A percentile compares a stretch with the other conserved stretches of the same genome.
Conservation (phyloP, 495 filamentous ascomycete species). For the Penicillium flavigenum region DNA sequence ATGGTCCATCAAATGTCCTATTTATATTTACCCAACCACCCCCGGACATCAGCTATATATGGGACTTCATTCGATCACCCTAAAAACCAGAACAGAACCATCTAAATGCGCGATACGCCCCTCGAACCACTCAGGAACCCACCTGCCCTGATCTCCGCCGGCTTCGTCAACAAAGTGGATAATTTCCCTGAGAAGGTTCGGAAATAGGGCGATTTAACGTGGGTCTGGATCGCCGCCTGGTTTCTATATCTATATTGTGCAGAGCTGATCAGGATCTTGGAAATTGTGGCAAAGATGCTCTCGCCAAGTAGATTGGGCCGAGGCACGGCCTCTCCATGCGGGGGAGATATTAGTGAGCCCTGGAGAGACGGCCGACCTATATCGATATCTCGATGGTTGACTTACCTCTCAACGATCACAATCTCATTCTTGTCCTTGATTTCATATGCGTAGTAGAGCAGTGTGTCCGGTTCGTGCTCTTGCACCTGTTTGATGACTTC, state of each 20-base stretch:
- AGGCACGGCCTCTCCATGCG: constrained; percentile 15
- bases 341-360: background rate
- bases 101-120: constrained; percentile 29
- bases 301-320: constrained; percentile 12
- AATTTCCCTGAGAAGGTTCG: constrained; percentile 28
- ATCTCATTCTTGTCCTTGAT: constrained; percentile 33
- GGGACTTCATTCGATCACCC: background rate
- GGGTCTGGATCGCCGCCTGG: constrained; percentile 29
- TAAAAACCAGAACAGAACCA: background rate
- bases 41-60: background rate
- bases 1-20: constrained; percentile 6
- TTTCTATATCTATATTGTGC: constrained; percentile 30
- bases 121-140: constrained; percentile 23
- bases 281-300: constrained; percentile 2
- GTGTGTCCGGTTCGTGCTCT: constrained; percentile 34
- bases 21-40: constrained; percentile 16
- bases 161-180: constrained; percentile 25
- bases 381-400: background rate
- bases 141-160: constrained; percentile 29
- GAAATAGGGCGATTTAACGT: constrained; percentile 31
- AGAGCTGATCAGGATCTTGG: constrained; percentile 1
- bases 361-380: background rate
- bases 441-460: constrained; percentile 34
- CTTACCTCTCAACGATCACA: constrained; percentile 37
- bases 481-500: constrained; percentile 32